Evolutionary conservation across 2,329 filamentous ascomycete genomes (phyloP), one percentile per base, ranked within the genome.

Genomic region (Aspergillus quadrilineatus): DNA sequence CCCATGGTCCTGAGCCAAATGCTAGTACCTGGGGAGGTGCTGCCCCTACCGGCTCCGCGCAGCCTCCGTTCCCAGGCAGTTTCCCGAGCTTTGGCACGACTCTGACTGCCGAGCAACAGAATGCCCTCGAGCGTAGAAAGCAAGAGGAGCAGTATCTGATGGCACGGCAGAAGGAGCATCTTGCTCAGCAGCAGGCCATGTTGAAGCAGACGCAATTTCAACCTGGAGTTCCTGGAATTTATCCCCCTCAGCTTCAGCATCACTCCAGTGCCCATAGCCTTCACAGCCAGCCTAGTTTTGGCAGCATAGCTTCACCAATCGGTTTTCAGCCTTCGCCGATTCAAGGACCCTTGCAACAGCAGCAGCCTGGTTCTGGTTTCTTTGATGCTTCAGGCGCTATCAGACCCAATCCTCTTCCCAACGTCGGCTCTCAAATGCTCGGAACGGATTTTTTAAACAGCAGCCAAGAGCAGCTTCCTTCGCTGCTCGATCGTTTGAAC

Each of bases 101-200:
- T 0, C 79, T 99, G 64, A 99, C 95, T 7, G 94, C 94, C 0
- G 93, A 97, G 68, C 94, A 99, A 74, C 94, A 99, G 72, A 99
- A 99, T 75, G 96, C 96, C 39, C 80, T 99, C 1, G 94, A 99
- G 77, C 85, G 94, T 53, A 84, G 94, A 51, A 99, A 99, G 79
- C 94, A 99, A 73, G 94, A 99, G 74, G 95, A 99, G 69, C 94
- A 99, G 72, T 96, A 94, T 71, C 81, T 96, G 36, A 95, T 97
- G 85, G 94, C 95, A 45, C 88, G 94, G 42, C 94, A 99, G 73
- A 91, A 96, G 64, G 94, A 99, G 71, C 90, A 91, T 64, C 83
- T 97, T 54, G 89, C 92, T 61, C 89, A 92, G 61, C 92, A 96
- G 69, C 92, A 96, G 68, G 86, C 92, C 57, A 81, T 86, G 50